Conservation (phyloP, 192 early-diverging fungal species). For the Podila minutissima region DNA sequence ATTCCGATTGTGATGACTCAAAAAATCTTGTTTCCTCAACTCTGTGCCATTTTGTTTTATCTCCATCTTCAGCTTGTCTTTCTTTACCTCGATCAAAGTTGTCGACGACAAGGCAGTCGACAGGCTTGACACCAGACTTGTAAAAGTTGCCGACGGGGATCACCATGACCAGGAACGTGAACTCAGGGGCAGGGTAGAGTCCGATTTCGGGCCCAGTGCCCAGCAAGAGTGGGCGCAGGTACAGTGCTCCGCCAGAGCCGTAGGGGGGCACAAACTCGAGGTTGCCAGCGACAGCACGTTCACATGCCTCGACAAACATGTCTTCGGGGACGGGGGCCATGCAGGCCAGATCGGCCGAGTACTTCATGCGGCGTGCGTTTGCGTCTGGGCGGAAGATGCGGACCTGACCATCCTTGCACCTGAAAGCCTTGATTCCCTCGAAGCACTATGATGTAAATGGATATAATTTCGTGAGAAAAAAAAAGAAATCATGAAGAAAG, state of each 20-base stretch:
- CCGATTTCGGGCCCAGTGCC: constrained; percentile 75
- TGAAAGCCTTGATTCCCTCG: constrained; percentile 85
- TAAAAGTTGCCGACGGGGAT: constrained; percentile 78
- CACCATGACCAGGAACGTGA: constrained; percentile 69
- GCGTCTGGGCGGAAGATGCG: constrained; percentile 77
- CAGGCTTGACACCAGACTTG: constrained; percentile 66
- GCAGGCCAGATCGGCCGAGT: constrained; percentile 60
- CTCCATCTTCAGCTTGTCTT: background rate
- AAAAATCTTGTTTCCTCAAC: too few species aligned
- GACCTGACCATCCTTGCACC: constrained; percentile 71
- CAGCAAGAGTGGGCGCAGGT: constrained; percentile 77
- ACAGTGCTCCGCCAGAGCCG: constrained; percentile 72
- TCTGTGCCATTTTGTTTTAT: too few species aligned
- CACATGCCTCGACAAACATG: constrained; percentile 70
- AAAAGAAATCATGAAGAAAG: background rate
- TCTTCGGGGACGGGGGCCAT: constrained; percentile 71
- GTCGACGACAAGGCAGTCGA: constrained; percentile 72
- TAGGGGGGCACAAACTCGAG: constrained; percentile 80
- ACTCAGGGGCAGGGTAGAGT: constrained; percentile 65
- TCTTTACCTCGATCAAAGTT: constrained; percentile 71
- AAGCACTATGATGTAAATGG: constrained; percentile 60
- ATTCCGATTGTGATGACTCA: too few species aligned
- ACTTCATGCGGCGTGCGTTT: constrained; percentile 70
- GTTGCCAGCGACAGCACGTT: constrained; percentile 67
- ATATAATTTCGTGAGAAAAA: background rate